A percentile compares a stretch with the other conserved stretches of the same genome.
These are phyloP conservation scores for Pyrenophora teres DNA, from an alignment of 2,329 filamentous ascomycete genomes.

Conservation along the genomic window DNA sequence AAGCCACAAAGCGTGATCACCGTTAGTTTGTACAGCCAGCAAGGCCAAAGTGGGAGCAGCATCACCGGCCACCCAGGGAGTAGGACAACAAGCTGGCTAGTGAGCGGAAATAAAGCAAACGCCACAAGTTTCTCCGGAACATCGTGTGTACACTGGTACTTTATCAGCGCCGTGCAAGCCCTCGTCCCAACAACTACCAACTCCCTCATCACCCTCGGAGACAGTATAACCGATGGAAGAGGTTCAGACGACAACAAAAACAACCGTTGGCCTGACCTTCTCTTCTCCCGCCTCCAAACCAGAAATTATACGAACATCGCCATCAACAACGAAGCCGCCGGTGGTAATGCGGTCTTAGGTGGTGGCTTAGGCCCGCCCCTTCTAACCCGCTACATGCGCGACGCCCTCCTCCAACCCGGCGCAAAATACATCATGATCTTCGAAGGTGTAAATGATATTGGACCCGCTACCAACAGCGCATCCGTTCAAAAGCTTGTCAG, in stretches of 20 bases:
- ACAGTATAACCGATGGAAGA: slow-evolving; percentile 69
- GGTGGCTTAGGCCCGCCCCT: slow-evolving; percentile 67
- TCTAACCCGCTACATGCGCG: slow-evolving; percentile 64
- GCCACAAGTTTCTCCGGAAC: slow-evolving; percentile 45
- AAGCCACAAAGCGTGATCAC: slow-evolving; percentile 59
- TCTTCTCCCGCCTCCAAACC: slow-evolving; percentile 52
- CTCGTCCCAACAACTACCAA: slow-evolving; percentile 52
- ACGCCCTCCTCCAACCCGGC: slow-evolving; percentile 63
- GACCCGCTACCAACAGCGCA: slow-evolving; percentile 53
- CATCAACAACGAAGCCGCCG: slow-evolving; percentile 68
- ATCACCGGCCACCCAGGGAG: slow-evolving; percentile 70
- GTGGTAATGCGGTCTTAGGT: slow-evolving; percentile 66
- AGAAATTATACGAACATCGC: slow-evolving; percentile 56
- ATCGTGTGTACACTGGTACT: slow-evolving; percentile 49
- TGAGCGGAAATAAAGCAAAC: slow-evolving; percentile 17
- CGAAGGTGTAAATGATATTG: slow-evolving; percentile 70
- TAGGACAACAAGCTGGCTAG: slow-evolving; percentile 63
- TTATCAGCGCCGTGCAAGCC: slow-evolving; percentile 62
- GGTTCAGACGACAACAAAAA: slow-evolving; percentile 47
- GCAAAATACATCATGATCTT: slow-evolving; percentile 69
- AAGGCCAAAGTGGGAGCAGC: slow-evolving; percentile 60
- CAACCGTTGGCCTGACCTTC: slow-evolving; percentile 39
- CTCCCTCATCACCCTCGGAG: slow-evolving; percentile 61
- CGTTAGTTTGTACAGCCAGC: slow-evolving; percentile 62
- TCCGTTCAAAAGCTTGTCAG: slow-evolving; percentile 55